A percentile compares a stretch with the other conserved stretches of the same genome.
phyloP scores from a whole-genome alignment of 495 filamentous ascomycete species.

The Endocarpon pusillum region DNA sequence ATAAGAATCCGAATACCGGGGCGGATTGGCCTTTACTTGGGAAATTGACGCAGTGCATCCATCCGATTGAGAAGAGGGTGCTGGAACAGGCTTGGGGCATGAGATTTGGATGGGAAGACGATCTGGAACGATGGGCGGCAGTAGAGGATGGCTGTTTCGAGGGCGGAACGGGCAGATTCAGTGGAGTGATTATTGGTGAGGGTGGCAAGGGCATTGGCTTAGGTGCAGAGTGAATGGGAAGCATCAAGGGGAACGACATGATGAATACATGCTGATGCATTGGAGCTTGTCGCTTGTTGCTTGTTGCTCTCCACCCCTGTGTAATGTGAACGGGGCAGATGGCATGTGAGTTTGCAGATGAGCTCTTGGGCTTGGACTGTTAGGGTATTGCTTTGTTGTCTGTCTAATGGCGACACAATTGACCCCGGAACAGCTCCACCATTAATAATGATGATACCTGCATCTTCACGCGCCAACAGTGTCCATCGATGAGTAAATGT shows the following conservation, averaged over 20 bases:
- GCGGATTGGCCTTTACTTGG: constrained; percentile 5
- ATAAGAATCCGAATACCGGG: constrained; percentile 1
- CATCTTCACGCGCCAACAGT: no score
- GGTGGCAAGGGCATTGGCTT: constrained; percentile 1
- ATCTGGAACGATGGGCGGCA: constrained; percentile 1
- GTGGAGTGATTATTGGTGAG: constrained; percentile 6
- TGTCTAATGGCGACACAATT: no score
- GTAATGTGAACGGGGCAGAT: no score
- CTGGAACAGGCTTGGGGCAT: constrained; percentile 7
- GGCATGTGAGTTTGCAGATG: no score
- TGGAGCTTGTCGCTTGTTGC: no score
- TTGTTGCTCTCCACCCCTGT: no score
- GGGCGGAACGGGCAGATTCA: constrained; percentile 12
- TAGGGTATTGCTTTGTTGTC: no score
- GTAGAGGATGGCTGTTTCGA: constrained; percentile 6
- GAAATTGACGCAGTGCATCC: constrained; percentile 7
- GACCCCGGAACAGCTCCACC: no score
- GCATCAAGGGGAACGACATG: background rate
- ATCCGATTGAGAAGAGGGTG: constrained; percentile 4
- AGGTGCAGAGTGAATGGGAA: background rate
- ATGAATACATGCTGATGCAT: no score
- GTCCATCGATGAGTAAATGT: no score
- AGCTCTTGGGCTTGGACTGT: no score
- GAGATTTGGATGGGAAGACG: constrained; percentile 5
- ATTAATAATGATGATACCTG: no score